Base-by-base conservation (phyloP, 768 basidiomycete genomes). In the Crassisporium funariophilum region DNA sequence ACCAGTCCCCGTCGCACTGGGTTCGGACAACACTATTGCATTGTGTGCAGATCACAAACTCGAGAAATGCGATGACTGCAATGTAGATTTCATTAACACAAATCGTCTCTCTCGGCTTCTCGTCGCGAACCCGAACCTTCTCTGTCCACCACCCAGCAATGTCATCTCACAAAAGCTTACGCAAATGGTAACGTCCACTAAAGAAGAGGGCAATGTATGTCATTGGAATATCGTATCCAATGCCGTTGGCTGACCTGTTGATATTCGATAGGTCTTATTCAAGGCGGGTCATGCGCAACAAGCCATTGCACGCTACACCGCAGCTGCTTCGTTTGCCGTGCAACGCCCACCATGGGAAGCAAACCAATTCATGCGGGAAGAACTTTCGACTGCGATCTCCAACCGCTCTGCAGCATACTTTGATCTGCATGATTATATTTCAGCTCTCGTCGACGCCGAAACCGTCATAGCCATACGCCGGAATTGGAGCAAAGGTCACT, bases 401-500 rank as follows among this genome's bases (percentile, higher is more conserved):
- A 99, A 99, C 66, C 82, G 97, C 41, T 91, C 91, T 12, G 91
- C 94, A 0, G 87, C 97, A 6, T 86, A 86, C 67, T 79, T 82
- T 47, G 89, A 90, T 52, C 69, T 81, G 11, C 82, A 81, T 8
- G 91, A 95, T 65, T 86, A 74, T 56, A 75, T 91, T 41, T 78
- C 81, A 17, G 87, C 93, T 4, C 70, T 95, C 6, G 84, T 84
- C 20, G 97, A 99, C 60, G 94, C 97, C 0, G 94, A 98, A 46
- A 84, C 85, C 2, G 93, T 98, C 59, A 86, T 97, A 33, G 68
- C 80, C 53, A 70, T 97, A 41, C 88, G 92, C 59, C 76, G 84
- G 46, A 84, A 83, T 35, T 98, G 95, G 95, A 82, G 88, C 58
- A 99, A 98, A 62, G 97, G 94, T 0, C 91, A 98, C 66, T 97